phyloP scores from a whole-genome alignment of 441 rosid species.

The Bruguiera hainesii region DNA sequence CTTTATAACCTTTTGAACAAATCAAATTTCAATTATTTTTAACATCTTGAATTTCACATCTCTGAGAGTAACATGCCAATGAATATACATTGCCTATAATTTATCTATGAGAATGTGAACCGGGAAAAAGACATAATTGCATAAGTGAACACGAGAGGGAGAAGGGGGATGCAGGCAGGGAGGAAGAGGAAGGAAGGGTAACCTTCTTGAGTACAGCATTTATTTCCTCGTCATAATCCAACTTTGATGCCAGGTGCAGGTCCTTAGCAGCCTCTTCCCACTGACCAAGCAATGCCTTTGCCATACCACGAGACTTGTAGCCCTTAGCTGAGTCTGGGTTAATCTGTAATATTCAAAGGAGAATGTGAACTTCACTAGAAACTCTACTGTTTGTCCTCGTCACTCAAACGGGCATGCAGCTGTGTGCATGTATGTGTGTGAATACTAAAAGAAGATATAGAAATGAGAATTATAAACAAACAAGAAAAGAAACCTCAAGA shows the following conservation, averaged over 20 bases:
- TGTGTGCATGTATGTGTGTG: neutral
- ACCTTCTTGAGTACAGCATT: constrained; percentile 83
- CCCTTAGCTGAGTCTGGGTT: constrained; percentile 98
- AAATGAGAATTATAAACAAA: neutral
- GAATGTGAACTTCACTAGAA: constrained; percentile 6
- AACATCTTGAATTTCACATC: neutral
- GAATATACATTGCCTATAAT: neutral
- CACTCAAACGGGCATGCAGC: neutral
- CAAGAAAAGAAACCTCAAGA: constrained; percentile 53
- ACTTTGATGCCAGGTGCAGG: constrained; percentile 76
- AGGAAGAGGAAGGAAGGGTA: neutral
- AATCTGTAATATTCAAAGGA: constrained; percentile 42
- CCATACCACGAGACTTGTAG: constrained; percentile 89
- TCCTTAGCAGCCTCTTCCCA: constrained; percentile 97
- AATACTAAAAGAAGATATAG: neutral
- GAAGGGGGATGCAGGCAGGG: neutral
- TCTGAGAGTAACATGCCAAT: neutral
- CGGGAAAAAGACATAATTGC: too few relatives aligned
- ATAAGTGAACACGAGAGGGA: too few relatives aligned
- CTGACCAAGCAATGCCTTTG: constrained; percentile 78
- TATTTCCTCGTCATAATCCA: constrained; percentile 92
- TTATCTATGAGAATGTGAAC: too few relatives aligned
- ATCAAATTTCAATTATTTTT: neutral
- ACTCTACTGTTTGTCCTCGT: neutral
- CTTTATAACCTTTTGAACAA: too few relatives aligned